Base-by-base conservation (phyloP, 2,329 filamentous ascomycete genomes). In the Fusarium longipes region DNA sequence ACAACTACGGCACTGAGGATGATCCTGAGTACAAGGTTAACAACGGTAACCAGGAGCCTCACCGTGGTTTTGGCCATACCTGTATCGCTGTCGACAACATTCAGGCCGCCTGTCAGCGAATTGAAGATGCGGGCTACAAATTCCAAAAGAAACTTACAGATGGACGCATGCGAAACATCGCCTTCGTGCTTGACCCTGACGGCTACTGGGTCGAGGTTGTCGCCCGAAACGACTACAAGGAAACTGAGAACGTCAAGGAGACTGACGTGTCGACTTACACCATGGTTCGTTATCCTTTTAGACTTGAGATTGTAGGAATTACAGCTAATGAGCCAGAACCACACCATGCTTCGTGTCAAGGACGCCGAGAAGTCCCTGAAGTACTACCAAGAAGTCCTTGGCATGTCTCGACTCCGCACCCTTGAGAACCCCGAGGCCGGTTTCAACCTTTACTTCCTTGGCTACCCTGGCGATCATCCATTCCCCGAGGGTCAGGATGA, bases 101-200 rank as follows among this genome's bases (percentile, higher is more conserved):
- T 66, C 92, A 97, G 81, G 93, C 91, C 5, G 94, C 95, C 3
- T 98, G 96, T 83, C 83, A 93, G 82, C 87, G 94, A 57, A 86
- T 99, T 63, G 93, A 97, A 78, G 91, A 95, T 76, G 93, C 91
- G 8, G 94, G 94, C 0, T 97, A 97, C 81, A 87, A 86, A 66
- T 99, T 98, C 81, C 93, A 98, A 84, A 98, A 98, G 88, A 96
- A 93, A 81, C 83, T 98, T 57, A 88, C 88, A 0, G 95, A 98
- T 70, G 96, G 96, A 4, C 86, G 90, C 57, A 97, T 96, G 92
- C 86, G 86, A 74, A 81, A 92, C 74, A 97, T 98, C 74, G 96
- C 95, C 1, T 98, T 98, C 76, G 94, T 86, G 3, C 86, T 97
- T 54, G 93, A 97, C 72, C 93, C 93, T 0, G 93, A 97, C 78